Evolutionary conservation across 2,329 filamentous ascomycete genomes (phyloP).

Genomic region (Colletotrichum incanum): DNA sequence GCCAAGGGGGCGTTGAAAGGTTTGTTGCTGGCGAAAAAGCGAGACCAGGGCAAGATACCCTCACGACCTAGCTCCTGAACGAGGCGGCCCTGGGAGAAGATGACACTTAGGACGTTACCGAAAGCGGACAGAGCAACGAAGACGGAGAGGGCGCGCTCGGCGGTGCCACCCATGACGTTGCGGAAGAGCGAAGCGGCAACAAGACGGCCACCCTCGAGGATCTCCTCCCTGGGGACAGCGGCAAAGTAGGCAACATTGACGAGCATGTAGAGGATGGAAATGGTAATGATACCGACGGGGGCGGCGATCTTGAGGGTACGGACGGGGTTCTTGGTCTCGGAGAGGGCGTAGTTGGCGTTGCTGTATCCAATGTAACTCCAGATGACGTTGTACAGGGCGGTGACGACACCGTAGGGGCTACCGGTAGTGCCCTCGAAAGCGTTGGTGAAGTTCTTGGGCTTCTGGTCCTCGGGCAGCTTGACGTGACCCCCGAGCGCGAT

Average conservation of each 20-base stretch:
- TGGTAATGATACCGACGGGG: constrained; percentile 70
- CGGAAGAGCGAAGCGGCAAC: constrained; percentile 70
- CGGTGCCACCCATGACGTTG: constrained; percentile 68
- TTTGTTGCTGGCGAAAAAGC: constrained; percentile 75
- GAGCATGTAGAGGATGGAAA: constrained; percentile 76
- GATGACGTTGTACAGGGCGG: constrained; percentile 80
- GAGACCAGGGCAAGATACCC: constrained; percentile 75
- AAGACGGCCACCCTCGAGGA: constrained; percentile 65
- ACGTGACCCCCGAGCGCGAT: constrained; percentile 74
- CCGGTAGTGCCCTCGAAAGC: constrained; percentile 78
- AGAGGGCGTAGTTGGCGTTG: constrained; percentile 78
- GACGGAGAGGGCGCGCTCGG: constrained; percentile 73
- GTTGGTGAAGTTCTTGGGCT: constrained; percentile 74
- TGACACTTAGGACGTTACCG: constrained; percentile 77
- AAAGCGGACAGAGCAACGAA: constrained; percentile 79
- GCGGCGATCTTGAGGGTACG: constrained; percentile 77
- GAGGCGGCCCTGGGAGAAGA: constrained; percentile 78
- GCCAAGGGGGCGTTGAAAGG: constrained; percentile 75
- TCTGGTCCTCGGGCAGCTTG: constrained; percentile 64
- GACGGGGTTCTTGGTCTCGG: constrained; percentile 77
- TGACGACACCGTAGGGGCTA: constrained; percentile 78
- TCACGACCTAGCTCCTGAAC: constrained; percentile 78
- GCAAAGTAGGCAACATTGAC: constrained; percentile 79
- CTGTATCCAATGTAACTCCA: constrained; percentile 80
- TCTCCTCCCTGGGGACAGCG: constrained; percentile 68